phyloP scores from a whole-genome alignment of 2,329 filamentous ascomycete species.

The Pyrenophora seminiperda region DNA sequence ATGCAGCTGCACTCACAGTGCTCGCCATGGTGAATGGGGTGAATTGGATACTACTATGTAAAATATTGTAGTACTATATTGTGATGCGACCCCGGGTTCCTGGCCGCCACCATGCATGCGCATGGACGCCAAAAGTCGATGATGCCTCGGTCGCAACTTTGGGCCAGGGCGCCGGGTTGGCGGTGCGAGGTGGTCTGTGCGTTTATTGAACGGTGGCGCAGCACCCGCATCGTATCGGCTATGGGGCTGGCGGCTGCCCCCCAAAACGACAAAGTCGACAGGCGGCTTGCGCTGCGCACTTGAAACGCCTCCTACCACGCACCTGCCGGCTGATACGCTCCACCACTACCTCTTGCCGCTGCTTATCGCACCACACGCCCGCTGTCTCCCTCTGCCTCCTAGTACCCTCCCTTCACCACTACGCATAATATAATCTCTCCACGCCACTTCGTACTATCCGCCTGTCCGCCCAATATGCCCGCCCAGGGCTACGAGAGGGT shows the following conservation, averaged over 20 bases:
- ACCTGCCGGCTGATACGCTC: constrained; percentile 14
- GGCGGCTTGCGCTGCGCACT: not conserved
- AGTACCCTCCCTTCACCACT: not conserved
- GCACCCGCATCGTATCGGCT: constrained; percentile 6
- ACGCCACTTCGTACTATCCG: constrained; percentile 11
- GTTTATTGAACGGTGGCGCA: constrained; percentile 11
- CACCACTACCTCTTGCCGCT: constrained; percentile 10
- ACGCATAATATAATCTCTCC: not conserved
- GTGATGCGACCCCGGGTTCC: no score
- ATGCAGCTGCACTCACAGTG: constrained; percentile 13
- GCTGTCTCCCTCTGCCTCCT: constrained; percentile 2
- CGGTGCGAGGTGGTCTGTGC: constrained; percentile 9
- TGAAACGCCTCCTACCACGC: constrained; percentile 18
- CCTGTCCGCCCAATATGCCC: constrained; percentile 47
- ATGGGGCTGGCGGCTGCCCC: no score
- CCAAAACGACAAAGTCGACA: constrained; percentile 3
- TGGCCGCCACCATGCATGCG: no score
- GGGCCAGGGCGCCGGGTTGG: constrained; percentile 2
- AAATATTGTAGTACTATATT: no score
- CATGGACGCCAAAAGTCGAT: constrained; percentile 14
- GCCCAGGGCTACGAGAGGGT: constrained; percentile 57
- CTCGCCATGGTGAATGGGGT: constrained; percentile 20
- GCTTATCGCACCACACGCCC: constrained; percentile 9
- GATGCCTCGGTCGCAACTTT: constrained; percentile 14
- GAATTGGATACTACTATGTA: no score